phyloP scores from a whole-genome alignment of 2,329 filamentous ascomycete species.

The Pseudocercospora fijiensis region DNA sequence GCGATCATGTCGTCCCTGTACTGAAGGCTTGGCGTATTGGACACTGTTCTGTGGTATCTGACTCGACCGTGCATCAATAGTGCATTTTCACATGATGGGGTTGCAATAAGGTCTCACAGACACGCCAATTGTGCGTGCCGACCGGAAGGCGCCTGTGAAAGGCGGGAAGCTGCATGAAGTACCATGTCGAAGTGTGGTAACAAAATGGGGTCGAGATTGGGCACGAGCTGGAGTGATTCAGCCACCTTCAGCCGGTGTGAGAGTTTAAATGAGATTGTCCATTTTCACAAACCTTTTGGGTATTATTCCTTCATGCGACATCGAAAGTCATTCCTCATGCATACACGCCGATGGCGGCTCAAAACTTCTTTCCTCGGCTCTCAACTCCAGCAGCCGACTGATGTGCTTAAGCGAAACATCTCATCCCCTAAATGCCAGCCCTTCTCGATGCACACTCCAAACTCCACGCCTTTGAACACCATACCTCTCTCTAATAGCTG shows the following conservation, averaged over 20 bases:
- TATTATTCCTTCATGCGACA: constrained; percentile 1
- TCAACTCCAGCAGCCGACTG: background rate
- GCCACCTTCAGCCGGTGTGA: constrained; percentile 2
- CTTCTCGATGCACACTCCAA: background rate
- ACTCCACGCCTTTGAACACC: background rate
- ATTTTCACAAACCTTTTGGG: background rate
- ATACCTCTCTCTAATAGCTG: constrained; percentile 40
- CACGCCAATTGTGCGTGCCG: background rate
- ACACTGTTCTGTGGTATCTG: background rate
- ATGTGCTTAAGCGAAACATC: background rate
- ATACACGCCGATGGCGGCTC: background rate
- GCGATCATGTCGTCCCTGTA: background rate
- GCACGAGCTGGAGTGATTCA: background rate
- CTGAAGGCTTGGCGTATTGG: background rate
- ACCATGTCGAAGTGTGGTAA: constrained; percentile 1
- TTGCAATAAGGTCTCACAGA: background rate
- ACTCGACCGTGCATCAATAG: background rate
- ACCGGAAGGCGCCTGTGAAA: background rate
- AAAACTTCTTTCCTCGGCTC: background rate
- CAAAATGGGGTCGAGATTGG: background rate
- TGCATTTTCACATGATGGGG: background rate
- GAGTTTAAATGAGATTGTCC: background rate
- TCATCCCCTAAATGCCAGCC: background rate
- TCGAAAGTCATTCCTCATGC: background rate
- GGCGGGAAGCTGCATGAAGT: constrained; percentile 1